Percentiles rank a stretch among this genome's conserved stretches.
phyloP scores from a whole-genome alignment of 306 rosid species.

The Gynostemma pentaphyllum region DNA sequence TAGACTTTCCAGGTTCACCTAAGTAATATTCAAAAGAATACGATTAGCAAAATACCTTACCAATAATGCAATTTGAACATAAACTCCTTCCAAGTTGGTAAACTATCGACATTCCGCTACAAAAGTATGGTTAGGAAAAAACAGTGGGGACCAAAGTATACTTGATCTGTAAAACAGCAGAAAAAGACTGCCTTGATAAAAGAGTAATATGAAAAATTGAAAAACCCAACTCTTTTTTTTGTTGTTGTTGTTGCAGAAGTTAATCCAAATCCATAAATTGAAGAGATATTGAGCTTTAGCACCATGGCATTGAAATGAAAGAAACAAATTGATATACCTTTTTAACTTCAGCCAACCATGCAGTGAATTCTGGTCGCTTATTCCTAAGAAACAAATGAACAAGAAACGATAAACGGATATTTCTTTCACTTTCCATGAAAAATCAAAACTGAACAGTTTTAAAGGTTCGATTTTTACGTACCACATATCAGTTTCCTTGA shows the following conservation, averaged over 20 bases:
- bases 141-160: too few relatives aligned
- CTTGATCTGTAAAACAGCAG: neutral
- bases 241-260: too few relatives aligned
- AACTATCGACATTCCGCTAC: neutral
- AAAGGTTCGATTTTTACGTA: slow-evolving; percentile 17
- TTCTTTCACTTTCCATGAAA: slow-evolving; percentile 15
- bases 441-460: neutral
- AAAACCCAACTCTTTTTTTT: too few relatives aligned
- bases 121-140: too few relatives aligned
- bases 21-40: slow-evolving; percentile 14
- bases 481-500: slow-evolving; percentile 99
- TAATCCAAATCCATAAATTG: neutral
- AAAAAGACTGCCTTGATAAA: neutral
- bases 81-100: neutral
- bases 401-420: neutral
- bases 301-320: neutral
- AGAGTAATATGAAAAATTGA: neutral
- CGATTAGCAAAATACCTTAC: neutral
- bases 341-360: slow-evolving; percentile 90
- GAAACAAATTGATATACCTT: slow-evolving; percentile 34
- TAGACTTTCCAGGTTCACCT: slow-evolving; percentile 82
- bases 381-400: slow-evolving; percentile 37
- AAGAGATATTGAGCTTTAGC: neutral
- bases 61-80: neutral
- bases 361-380: slow-evolving; percentile 95